A percentile compares a stretch with the other conserved stretches of the same genome.
phyloP scores from a whole-genome alignment of 2,329 filamentous ascomycete species.

The Rutstroemia sp. region DNA sequence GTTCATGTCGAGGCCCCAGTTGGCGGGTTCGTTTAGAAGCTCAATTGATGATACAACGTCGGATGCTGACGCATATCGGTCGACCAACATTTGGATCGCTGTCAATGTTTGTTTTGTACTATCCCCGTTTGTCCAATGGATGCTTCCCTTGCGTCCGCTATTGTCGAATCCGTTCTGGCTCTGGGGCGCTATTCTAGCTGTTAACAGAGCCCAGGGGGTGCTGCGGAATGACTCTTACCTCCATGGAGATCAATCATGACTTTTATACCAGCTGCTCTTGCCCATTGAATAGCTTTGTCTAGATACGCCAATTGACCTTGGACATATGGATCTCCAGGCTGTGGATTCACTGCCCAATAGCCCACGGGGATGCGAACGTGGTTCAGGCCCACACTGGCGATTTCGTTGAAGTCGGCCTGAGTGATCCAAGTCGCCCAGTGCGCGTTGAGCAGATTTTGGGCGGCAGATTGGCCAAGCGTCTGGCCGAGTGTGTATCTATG shows the following conservation, averaged over 20 bases:
- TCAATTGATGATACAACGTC: constrained; percentile 37
- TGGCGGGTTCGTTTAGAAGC: constrained; percentile 35
- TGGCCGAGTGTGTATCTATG: constrained; percentile 30
- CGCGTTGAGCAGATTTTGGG: constrained; percentile 37
- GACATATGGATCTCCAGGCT: constrained; percentile 51
- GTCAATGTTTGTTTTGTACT: constrained; percentile 31
- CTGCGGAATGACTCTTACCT: constrained; percentile 34
- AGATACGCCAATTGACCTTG: constrained; percentile 52
- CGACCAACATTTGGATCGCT: constrained; percentile 33
- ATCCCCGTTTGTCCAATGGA: no score
- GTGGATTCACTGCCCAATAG: constrained; percentile 53
- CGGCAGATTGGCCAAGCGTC: constrained; percentile 39
- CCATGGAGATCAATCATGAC: constrained; percentile 64
- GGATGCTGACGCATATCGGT: constrained; percentile 33
- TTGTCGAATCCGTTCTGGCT: constrained; percentile 57
- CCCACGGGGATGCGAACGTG: constrained; percentile 59
- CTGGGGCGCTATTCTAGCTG: constrained; percentile 37
- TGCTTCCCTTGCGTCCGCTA: constrained; percentile 47
- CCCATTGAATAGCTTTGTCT: constrained; percentile 52
- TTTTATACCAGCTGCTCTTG: constrained; percentile 48
- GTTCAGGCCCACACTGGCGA: constrained; percentile 44
- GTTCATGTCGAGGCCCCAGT: constrained; percentile 30
- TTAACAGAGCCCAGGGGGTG: neutral
- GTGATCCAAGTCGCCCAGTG: constrained; percentile 53
- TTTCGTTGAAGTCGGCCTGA: constrained; percentile 35